Conservation (phyloP, 2,329 filamentous ascomycete species). For the Cladosporium austrohemisphaericum region DNA sequence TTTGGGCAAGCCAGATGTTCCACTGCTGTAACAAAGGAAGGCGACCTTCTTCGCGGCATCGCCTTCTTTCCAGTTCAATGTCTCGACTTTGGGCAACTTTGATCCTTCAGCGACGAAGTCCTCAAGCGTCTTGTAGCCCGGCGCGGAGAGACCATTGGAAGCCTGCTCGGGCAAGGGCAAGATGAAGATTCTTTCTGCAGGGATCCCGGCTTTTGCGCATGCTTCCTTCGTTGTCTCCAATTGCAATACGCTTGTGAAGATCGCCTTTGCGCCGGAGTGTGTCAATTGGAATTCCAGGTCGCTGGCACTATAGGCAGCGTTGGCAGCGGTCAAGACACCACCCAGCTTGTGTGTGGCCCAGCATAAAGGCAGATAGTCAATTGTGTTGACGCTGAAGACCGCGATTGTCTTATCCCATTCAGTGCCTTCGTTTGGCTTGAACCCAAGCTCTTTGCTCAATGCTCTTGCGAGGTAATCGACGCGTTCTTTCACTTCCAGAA, state of each 20-base stretch:
- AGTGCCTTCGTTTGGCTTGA: conserved; percentile 64
- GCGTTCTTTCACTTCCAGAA: conserved; percentile 60
- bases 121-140: conserved; percentile 61
- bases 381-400: conserved; percentile 78
- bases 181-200: conserved; percentile 63
- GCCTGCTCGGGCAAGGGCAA: conserved; percentile 61
- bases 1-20: conserved; percentile 69
- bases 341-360: conserved; percentile 72
- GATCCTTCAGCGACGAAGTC: conserved; percentile 62
- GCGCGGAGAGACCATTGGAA: conserved; percentile 45
- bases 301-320: conserved; percentile 65
- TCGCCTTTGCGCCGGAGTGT: conserved; percentile 62
- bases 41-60: conserved; percentile 66
- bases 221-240: conserved; percentile 62
- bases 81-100: conserved; percentile 50
- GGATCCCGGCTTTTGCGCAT: conserved; percentile 60
- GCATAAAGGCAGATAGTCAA: conserved; percentile 69
- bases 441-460: conserved; percentile 67
- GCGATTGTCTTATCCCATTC: conserved; percentile 80
- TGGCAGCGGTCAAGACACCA: conserved; percentile 71
- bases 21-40: conserved; percentile 76
- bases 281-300: conserved; percentile 71
- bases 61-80: conserved; percentile 58
- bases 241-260: conserved; percentile 69
- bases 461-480: conserved; percentile 65